These are phyloP conservation scores for Ophiostoma montium DNA, from an alignment of 2,329 filamentous ascomycete genomes.

Conservation along the genomic window DNA sequence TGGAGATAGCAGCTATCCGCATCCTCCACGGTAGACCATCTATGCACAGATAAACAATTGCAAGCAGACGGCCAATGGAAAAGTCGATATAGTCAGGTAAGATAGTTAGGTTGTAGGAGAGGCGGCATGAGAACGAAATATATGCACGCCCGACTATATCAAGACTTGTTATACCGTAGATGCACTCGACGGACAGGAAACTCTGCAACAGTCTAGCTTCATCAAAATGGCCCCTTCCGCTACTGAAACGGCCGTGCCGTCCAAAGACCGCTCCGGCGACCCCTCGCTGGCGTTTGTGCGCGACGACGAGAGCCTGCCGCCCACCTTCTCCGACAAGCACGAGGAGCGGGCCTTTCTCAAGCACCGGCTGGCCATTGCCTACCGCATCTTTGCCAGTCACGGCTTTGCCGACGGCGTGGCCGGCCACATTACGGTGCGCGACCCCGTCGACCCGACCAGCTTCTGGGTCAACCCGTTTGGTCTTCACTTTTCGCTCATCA, in stretches of 20 bases:
- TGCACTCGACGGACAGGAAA: no score
- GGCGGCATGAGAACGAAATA: no score
- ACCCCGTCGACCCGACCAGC: slow-evolving; percentile 37
- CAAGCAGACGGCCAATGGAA: no score
- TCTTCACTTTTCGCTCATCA: slow-evolving; percentile 42
- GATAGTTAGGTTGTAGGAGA: no score
- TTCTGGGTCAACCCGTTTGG: slow-evolving; percentile 52
- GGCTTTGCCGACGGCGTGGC: slow-evolving; percentile 47
- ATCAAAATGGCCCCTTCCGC: slow-evolving; percentile 10
- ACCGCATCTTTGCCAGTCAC: slow-evolving; percentile 45
- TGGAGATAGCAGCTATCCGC: no score
- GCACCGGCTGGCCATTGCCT: slow-evolving; percentile 42
- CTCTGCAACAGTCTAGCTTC: no score
- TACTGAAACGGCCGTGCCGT: background rate
- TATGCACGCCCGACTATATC: no score
- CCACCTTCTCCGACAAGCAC: slow-evolving; percentile 14
- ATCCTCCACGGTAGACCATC: no score
- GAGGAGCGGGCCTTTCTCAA: slow-evolving; percentile 37
- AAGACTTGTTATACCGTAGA: no score
- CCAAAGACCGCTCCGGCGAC: slow-evolving; percentile 10
- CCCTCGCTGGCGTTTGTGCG: slow-evolving; percentile 9
- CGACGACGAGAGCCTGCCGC: slow-evolving; percentile 9
- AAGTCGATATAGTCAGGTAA: no score
- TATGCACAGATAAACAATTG: no score
- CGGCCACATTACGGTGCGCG: slow-evolving; percentile 47